Conservation (phyloP, 495 filamentous ascomycete genomes). For the Sabuloglossum arenarium region DNA sequence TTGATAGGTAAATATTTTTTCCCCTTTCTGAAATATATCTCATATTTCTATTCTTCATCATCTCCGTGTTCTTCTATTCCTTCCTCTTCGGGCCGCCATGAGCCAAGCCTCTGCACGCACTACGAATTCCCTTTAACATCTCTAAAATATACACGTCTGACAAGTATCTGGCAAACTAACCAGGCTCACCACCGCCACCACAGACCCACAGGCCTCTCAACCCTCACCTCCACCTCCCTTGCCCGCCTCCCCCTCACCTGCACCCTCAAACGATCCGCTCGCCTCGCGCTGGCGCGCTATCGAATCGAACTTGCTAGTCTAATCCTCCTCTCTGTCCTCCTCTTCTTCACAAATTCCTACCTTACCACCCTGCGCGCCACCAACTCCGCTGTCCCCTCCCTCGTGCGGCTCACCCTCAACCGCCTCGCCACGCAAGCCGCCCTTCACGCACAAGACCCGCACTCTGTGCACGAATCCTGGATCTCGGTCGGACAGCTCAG, state of each 20-base stretch:
- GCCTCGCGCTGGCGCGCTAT: slow-evolving; percentile 86
- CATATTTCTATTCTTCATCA: neutral
- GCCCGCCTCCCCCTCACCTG: slow-evolving; percentile 73
- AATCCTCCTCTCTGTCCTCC: slow-evolving; percentile 25
- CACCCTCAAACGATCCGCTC: slow-evolving; percentile 69
- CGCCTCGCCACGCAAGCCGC: slow-evolving; percentile 65
- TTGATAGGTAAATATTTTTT: slow-evolving; percentile 51
- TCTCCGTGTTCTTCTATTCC: too few relatives aligned
- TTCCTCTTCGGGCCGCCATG: slow-evolving; percentile 2
- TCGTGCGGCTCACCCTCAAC: slow-evolving; percentile 67
- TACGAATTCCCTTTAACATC: neutral
- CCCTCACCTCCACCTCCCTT: slow-evolving; percentile 60
- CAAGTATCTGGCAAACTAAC: slow-evolving; percentile 45
- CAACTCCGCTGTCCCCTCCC: slow-evolving; percentile 46
- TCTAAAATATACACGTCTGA: slow-evolving; percentile 11
- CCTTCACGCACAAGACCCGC: slow-evolving; percentile 36
- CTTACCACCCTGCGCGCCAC: slow-evolving; percentile 36
- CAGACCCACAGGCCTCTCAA: slow-evolving; percentile 37
- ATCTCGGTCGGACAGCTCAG: slow-evolving; percentile 73
- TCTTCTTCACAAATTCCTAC: slow-evolving; percentile 34
- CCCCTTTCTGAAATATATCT: neutral
- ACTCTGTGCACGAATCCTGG: slow-evolving; percentile 44
- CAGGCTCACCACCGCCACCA: slow-evolving; percentile 45
- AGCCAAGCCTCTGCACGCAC: slow-evolving; percentile 10
- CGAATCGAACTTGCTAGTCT: slow-evolving; percentile 73